Evolutionary conservation across 2,329 filamentous ascomycete species (phyloP), one percentile per base, ranked within the genome.

Genomic region (Teratosphaeria zuluensis): DNA sequence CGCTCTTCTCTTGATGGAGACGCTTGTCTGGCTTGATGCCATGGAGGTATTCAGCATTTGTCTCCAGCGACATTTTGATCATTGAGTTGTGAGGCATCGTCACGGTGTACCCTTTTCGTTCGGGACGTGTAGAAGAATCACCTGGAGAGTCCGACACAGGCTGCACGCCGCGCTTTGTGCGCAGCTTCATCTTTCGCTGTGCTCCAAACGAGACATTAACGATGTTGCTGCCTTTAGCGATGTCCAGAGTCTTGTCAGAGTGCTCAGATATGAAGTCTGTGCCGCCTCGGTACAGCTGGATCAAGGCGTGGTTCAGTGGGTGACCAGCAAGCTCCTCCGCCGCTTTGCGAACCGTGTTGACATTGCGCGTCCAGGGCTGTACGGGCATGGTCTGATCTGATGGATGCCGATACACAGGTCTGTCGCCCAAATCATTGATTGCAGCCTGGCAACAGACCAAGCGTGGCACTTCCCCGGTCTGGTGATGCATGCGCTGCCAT

Each of bases 221-320:
- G 64, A 99, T 95, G 60, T 81, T 92, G 28, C 89, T 94, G 4
- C 81, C 85, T 30, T 82, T 84, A 12, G 84, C 85, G 58, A 99
- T 94, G 71, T 99, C 94, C 28, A 99, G 78, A 0, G 92, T 96
- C 75, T 99, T 99, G 72, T 99, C 94, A 46, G 90, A 95, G 70
- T 99, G 94, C 70, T 99, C 94, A 0, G 90, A 94, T 62, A 99
- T 99, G 70, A 90, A 90, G 74, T 99, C 94, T 54, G 84, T 84
- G 2, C 92, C 90, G 65, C 82, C 81, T n/a, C 94, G 89, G 69
- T 99, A 99, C 59, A 91, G 83, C 69, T 99, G 94, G 53, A 99
- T 95, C 54, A 99, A 77, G 1, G 86, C 92, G 70, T 99, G 94
- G 68, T 99, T 99, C 51, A 99, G 75, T 0, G 83, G 77, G 68